A percentile compares a stretch with the other conserved stretches of the same genome.
Evolutionary conservation across 2,329 filamentous ascomycete genomes (phyloP).

Genomic region (Pseudocercospora vitis): DNA sequence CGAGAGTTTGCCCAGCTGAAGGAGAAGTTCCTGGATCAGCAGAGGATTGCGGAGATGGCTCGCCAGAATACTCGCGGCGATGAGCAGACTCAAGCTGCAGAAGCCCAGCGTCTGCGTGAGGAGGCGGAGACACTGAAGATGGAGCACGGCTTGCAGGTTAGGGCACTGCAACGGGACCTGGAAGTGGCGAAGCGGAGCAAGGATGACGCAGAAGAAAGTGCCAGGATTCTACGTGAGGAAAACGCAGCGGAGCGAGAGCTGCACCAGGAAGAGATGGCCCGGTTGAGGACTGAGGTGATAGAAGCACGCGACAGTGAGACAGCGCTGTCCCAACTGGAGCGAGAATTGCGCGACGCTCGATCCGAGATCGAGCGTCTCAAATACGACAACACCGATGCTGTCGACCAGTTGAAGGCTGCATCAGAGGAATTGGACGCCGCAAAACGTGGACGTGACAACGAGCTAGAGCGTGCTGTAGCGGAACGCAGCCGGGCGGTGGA

Average conservation of each 20-base stretch:
- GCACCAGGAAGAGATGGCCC: constrained; percentile 26
- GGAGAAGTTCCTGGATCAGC: constrained; percentile 24
- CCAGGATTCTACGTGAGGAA: constrained; percentile 26
- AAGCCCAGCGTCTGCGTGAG: constrained; percentile 26
- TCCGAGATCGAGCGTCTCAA: constrained; percentile 27
- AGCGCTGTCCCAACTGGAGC: constrained; percentile 27
- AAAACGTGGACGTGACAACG: constrained; percentile 21
- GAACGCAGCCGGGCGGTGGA: constrained; percentile 29
- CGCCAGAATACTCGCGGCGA: constrained; percentile 13
- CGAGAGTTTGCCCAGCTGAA: constrained; percentile 28
- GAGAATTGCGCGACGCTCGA: constrained; percentile 24
- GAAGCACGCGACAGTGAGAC: constrained; percentile 21
- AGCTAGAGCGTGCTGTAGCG: constrained; percentile 17
- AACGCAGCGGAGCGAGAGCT: constrained; percentile 27
- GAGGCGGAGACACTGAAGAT: constrained; percentile 24
- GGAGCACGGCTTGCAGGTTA: constrained; percentile 21
- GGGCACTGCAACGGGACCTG: constrained; percentile 26
- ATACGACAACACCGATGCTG: constrained; percentile 16
- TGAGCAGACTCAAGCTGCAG: constrained; percentile 19
- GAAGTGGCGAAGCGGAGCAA: constrained; percentile 24
- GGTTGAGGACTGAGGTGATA: constrained; percentile 26
- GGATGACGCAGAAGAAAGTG: constrained; percentile 28
- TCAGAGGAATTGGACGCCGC: constrained; percentile 21
- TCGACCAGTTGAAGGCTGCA: constrained; percentile 18
- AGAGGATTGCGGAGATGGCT: constrained; percentile 16